Percentiles rank a stretch among this genome's conserved stretches.
phyloP scores from a whole-genome alignment of 1,284 basidiomycete genomes.

The Leccinum subfulvum region DNA sequence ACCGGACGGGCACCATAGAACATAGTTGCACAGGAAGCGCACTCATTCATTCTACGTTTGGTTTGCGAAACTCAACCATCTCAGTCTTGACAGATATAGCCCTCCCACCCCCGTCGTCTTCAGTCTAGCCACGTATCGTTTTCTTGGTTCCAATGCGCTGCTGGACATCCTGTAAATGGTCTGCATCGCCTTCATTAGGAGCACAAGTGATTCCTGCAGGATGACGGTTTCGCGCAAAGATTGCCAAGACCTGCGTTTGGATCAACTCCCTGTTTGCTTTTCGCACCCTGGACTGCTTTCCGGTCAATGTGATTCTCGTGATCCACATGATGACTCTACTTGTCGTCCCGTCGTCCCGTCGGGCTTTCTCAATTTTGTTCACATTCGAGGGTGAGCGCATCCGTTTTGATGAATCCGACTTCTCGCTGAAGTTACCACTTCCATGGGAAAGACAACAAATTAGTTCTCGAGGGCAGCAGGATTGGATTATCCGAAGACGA shows the following conservation, averaged over 20 bases:
- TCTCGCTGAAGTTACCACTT: slow-evolving; percentile 26
- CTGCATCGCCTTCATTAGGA: slow-evolving; percentile 8
- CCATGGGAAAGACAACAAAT: slow-evolving; percentile 29
- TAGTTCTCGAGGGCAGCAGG: slow-evolving; percentile 32
- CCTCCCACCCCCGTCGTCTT: slow-evolving; percentile 28
- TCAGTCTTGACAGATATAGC: slow-evolving; percentile 21
- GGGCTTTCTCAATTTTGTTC: slow-evolving; percentile 14
- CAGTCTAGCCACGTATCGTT: slow-evolving; percentile 18
- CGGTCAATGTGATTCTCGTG: slow-evolving; percentile 9
- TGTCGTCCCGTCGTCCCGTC: slow-evolving; percentile 3
- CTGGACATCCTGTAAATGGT: slow-evolving; percentile 20
- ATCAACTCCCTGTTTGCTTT: slow-evolving; percentile 18
- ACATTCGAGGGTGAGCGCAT: slow-evolving; percentile 7
- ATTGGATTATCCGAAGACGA: slow-evolving; percentile 14
- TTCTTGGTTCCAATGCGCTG: slow-evolving; percentile 19
- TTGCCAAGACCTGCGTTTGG: slow-evolving; percentile 30
- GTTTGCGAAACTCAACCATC: slow-evolving; percentile 15
- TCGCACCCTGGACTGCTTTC: slow-evolving; percentile 15
- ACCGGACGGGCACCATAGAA: too few species aligned
- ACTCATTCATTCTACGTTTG: slow-evolving; percentile 9
- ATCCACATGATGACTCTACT: slow-evolving; percentile 3
- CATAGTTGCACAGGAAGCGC: slow-evolving; percentile 27
- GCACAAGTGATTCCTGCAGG: slow-evolving; percentile 5
- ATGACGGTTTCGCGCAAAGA: slow-evolving; percentile 3
- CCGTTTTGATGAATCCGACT: slow-evolving; percentile 7